A percentile compares a stretch with the other conserved stretches of the same genome.
These are phyloP conservation scores for Clarireedia homoeocarpa DNA, from an alignment of 2,329 filamentous ascomycete genomes.

Conservation along the genomic window DNA sequence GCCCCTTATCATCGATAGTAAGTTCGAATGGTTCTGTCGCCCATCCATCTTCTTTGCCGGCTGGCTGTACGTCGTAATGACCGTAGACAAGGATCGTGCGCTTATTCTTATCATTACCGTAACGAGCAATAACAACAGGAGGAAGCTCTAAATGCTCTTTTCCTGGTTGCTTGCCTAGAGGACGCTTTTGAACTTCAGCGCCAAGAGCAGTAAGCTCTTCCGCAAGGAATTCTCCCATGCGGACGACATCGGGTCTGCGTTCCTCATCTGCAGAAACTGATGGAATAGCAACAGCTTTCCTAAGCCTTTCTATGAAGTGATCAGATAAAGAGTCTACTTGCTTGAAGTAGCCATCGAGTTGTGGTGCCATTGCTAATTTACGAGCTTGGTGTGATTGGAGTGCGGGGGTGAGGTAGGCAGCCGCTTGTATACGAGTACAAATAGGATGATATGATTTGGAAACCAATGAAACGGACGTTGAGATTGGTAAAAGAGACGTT, in stretches of 20 bases:
- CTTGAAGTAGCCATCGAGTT: conserved; percentile 87
- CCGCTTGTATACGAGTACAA: not conserved
- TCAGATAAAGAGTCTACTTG: conserved; percentile 76
- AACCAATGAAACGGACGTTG: not conserved
- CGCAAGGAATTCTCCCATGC: conserved; percentile 90
- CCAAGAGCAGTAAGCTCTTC: conserved; percentile 76
- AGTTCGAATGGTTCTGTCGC: conserved; percentile 89
- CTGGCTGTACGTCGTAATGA: conserved; percentile 97
- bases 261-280: conserved; percentile 90
- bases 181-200: conserved; percentile 77
- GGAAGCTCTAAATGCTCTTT: conserved; percentile 87
- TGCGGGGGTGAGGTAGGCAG: conserved; percentile 23
- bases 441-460: not conserved
- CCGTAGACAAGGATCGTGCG: conserved; percentile 94
- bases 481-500: not conserved
- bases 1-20: conserved; percentile 77
- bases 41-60: conserved; percentile 90
- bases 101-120: conserved; percentile 88
- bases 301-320: conserved; percentile 81
- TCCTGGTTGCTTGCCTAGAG: conserved; percentile 84
- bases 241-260: conserved; percentile 83
- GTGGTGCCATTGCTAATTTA: conserved; percentile 68
- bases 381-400: conserved; percentile 46
- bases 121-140: conserved; percentile 84
- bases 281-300: conserved; percentile 90